These are phyloP conservation scores for Paulownia fortunei DNA, from an alignment of 257 asterid species.

Conservation along the genomic window DNA sequence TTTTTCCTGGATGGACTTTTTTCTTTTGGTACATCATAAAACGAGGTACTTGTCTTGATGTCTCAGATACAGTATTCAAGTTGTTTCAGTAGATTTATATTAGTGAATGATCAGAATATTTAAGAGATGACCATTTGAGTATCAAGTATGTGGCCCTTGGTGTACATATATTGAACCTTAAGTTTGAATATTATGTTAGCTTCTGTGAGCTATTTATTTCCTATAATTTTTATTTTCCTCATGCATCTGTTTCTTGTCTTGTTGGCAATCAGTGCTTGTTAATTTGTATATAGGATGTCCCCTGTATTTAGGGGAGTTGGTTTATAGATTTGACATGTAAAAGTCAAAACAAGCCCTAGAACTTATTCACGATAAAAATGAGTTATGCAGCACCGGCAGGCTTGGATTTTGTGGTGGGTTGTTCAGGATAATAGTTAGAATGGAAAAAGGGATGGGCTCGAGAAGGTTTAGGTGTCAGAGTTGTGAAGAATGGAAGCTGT, in stretches of 20 bases:
- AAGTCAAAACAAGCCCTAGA: neutral
- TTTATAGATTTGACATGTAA: neutral
- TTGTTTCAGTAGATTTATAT: neutral
- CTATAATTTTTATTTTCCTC: neutral
- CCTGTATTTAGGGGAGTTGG: neutral
- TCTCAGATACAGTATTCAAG: neutral
- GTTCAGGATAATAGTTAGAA: too few species aligned
- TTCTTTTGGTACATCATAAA: neutral
- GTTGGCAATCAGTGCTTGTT: neutral
- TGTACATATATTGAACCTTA: neutral
- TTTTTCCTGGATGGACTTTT: neutral
- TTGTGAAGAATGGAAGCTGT: too few species aligned
- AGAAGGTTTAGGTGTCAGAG: too few species aligned
- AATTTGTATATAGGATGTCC: neutral
- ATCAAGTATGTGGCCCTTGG: neutral
- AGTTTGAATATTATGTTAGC: neutral
- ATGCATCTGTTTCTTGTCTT: neutral
- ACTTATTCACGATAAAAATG: too few species aligned
- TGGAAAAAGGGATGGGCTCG: too few species aligned
- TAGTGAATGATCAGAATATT: neutral
- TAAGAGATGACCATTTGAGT: neutral
- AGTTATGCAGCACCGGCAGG: too few species aligned
- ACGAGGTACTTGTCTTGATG: neutral
- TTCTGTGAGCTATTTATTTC: neutral
- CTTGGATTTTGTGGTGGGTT: too few species aligned